phyloP scores from a whole-genome alignment of 1,139 yeast species.

The Williopsis jadinii region DNA sequence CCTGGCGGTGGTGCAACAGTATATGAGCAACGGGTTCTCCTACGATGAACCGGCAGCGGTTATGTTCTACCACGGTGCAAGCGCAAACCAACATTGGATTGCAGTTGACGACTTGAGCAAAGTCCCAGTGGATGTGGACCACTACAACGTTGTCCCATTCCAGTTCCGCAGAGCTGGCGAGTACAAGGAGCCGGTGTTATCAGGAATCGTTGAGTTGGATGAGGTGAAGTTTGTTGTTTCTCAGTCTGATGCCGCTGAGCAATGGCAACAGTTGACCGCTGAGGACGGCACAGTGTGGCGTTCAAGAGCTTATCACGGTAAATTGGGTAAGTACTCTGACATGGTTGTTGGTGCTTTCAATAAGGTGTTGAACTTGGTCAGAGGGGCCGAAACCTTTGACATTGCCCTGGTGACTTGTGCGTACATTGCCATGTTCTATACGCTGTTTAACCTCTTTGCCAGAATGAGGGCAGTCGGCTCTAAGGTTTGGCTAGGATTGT shows the following conservation, averaged over 20 bases:
- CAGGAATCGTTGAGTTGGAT: slow-evolving; percentile 19
- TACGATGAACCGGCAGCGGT: slow-evolving; percentile 10
- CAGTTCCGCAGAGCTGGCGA: slow-evolving; percentile 42
- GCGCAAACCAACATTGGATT: slow-evolving; percentile 33
- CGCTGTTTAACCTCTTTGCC: slow-evolving; percentile 66
- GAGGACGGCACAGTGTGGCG: slow-evolving; percentile 51
- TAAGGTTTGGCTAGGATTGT: slow-evolving; percentile 81
- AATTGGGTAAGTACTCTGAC: slow-evolving; percentile 58
- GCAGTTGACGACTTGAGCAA: slow-evolving; percentile 30
- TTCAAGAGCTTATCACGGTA: slow-evolving; percentile 52
- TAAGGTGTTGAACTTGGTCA: slow-evolving; percentile 47
- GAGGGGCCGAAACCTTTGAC: slow-evolving; percentile 84
- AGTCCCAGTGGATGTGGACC: slow-evolving; percentile 33
- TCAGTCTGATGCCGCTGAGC: slow-evolving; percentile 4
- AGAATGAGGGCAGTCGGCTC: slow-evolving; percentile 83
- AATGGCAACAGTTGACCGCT: slow-evolving; percentile 23
- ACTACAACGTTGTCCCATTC: slow-evolving; percentile 46
- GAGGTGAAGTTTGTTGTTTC: slow-evolving; percentile 24
- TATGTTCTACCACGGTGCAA: slow-evolving; percentile 17
- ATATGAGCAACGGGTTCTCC: slow-evolving; percentile 38
- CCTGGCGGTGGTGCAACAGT: slow-evolving; percentile 74
- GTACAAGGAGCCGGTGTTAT: slow-evolving; percentile 23
- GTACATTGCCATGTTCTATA: slow-evolving; percentile 85
- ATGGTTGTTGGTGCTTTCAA: slow-evolving; percentile 41
- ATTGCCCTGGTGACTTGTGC: slow-evolving; percentile 75